Base-by-base conservation (phyloP, 2,329 filamentous ascomycete genomes). In the Didymella exigua region DNA sequence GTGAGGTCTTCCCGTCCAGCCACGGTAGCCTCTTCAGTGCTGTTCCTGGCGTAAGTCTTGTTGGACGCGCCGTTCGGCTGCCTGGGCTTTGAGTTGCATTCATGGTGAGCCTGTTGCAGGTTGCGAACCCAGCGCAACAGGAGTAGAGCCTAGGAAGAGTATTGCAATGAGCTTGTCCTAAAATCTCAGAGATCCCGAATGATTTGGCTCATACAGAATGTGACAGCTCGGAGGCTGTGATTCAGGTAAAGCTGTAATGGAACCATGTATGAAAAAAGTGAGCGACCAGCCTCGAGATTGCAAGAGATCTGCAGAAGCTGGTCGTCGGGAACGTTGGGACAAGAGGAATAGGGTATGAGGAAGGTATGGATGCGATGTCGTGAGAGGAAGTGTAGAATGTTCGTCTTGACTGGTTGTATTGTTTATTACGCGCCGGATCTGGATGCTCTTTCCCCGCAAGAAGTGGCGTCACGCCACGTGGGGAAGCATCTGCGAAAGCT, bases 21-120 rank as follows among this genome's bases (percentile, higher is more conserved):
- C 71, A 74, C 14, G 70, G 71, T 18, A 73, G 64, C 41, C 47
- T 66, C 19, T 60, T 71, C 1, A 47, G 26, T 5, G 56, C 61
- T 18, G 46, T 57, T 5, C 56, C 56, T 11, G 56, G 54, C 14
- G 55, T 23, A 38, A 61, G 34, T 45, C 57, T 68, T 1, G 34
- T 26, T 37, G 23, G 11, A 10, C 18, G 50, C 38, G 44, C 37
- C 7, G 14, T 14, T 26, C 19, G 24, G 14, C 11, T 19, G 19
- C 16, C 36, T 61, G 38, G 14, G 41, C 8, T 51, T 43, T 42
- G 29, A 6, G 34, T 26, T 10, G 19, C n/a, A 5, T 27, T 27
- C 49, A 52, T 49, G 24, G 14, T 31, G 30, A 36, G 21, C 30
- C 1, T 21, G 11, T 34, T 36, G 14, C n/a, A 30, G 30, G 42